A percentile compares a stretch with the other conserved stretches of the same genome.
These are phyloP conservation scores for Xanthoparmelia taractica DNA, from an alignment of 495 filamentous ascomycete genomes.

Conservation along the genomic window DNA sequence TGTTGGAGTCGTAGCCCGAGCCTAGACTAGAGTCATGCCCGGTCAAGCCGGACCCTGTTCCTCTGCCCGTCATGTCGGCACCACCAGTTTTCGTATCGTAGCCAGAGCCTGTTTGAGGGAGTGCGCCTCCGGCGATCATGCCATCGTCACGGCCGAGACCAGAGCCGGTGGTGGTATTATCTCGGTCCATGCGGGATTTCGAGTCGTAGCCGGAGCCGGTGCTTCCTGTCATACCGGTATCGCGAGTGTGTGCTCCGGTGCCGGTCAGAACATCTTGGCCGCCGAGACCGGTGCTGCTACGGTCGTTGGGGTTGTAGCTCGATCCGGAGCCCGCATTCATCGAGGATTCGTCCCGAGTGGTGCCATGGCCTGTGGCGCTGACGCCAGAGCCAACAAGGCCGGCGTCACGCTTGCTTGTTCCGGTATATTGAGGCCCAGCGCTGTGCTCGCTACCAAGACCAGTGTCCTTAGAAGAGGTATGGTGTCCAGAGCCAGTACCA, in stretches of 20 bases:
- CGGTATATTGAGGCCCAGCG: slow-evolving; percentile 47
- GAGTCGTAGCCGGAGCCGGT: slow-evolving; percentile 4
- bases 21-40: slow-evolving; percentile 19
- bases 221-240: not conserved
- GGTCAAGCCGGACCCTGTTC: slow-evolving; percentile 11
- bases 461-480: slow-evolving; percentile 17
- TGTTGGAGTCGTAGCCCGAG: slow-evolving; percentile 10
- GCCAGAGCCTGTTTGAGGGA: slow-evolving; percentile 10
- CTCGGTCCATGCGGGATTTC: slow-evolving; percentile 4
- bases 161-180: slow-evolving; percentile 2
- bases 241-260: not conserved
- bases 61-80: slow-evolving; percentile 36
- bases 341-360: slow-evolving; percentile 2
- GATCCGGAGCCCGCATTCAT: slow-evolving; percentile 19
- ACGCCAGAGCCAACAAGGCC: slow-evolving; percentile 42
- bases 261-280: slow-evolving; percentile 3
- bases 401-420: slow-evolving; percentile 47
- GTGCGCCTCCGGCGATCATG: not conserved
- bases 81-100: slow-evolving; percentile 17
- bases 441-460: slow-evolving; percentile 31
- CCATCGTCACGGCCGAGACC: not conserved
- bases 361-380: slow-evolving; percentile 2
- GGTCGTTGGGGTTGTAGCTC: slow-evolving; percentile 13
- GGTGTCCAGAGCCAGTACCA: slow-evolving; percentile 14
- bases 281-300: not conserved